Percentiles rank a stretch among this genome's conserved stretches.
Conservation (phyloP, 2,329 filamentous ascomycete genomes). For the Chaetomium strumarium region DNA sequence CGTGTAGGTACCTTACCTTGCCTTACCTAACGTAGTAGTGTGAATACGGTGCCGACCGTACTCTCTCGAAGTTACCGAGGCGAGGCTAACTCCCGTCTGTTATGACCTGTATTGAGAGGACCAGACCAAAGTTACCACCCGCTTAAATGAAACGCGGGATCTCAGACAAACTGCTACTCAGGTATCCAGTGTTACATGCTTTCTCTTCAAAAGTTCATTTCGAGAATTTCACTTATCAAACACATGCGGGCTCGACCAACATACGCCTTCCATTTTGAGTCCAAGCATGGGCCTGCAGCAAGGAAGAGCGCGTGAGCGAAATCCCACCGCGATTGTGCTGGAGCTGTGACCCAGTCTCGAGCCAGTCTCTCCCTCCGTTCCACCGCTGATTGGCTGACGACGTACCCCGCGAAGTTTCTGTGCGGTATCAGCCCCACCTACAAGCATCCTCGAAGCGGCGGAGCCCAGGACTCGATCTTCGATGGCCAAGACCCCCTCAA, state of each 20-base stretch:
- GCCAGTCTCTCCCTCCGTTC: neutral
- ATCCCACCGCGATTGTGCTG: conserved; percentile 4
- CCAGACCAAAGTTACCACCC: no score
- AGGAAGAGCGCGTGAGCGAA: conserved; percentile 3
- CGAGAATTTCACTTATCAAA: no score
- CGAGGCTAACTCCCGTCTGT: no score
- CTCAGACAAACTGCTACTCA: no score
- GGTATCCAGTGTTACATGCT: no score
- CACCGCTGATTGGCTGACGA: conserved; percentile 6
- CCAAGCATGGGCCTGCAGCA: neutral
- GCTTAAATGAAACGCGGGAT: no score
- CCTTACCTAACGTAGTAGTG: no score
- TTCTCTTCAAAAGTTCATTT: no score
- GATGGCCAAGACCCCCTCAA: conserved; percentile 16
- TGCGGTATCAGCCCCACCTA: neutral
- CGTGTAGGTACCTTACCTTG: no score
- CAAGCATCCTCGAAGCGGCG: conserved; percentile 5
- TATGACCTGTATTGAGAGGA: no score
- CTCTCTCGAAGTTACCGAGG: no score
- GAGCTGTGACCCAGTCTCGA: neutral
- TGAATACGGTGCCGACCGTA: no score
- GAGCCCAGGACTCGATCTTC: conserved; percentile 9
- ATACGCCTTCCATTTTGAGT: conserved; percentile 9
- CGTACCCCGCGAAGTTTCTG: neutral
- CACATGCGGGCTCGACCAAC: neutral